Evolutionary conservation across 192 early-diverging fungal species (phyloP).

Genomic region (Coemansia sp.): DNA sequence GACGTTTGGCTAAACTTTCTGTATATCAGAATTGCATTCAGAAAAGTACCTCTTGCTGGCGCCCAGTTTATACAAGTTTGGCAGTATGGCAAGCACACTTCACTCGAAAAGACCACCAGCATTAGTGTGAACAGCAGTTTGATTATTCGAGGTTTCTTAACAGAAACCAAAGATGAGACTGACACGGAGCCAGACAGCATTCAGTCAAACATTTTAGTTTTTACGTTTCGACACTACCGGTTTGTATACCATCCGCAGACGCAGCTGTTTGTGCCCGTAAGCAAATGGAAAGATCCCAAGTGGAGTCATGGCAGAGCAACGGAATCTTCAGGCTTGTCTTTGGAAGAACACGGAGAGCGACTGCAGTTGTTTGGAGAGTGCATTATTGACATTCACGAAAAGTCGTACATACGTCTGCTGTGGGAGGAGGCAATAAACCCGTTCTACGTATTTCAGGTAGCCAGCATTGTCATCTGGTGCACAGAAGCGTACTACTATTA

Average conservation of each 20-base stretch:
- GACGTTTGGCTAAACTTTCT: slow-evolving; percentile 25
- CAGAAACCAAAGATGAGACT: background rate
- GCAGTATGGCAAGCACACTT: slow-evolving; percentile 19
- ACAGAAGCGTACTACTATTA: slow-evolving; percentile 94
- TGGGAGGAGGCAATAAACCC: slow-evolving; percentile 72
- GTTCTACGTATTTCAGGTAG: slow-evolving; percentile 78
- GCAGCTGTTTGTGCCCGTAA: slow-evolving; percentile 12
- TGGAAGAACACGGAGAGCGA: slow-evolving; percentile 52
- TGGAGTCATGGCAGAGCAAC: slow-evolving; percentile 19
- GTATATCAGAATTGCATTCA: slow-evolving; percentile 13
- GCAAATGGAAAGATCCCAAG: slow-evolving; percentile 39
- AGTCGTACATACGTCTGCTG: slow-evolving; percentile 60
- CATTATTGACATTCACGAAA: slow-evolving; percentile 66
- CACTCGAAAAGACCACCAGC: slow-evolving; percentile 11
- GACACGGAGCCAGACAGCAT: background rate
- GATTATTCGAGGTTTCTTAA: slow-evolving; percentile 8
- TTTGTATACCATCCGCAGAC: slow-evolving; percentile 26
- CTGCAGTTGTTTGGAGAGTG: slow-evolving; percentile 65
- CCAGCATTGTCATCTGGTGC: slow-evolving; percentile 77
- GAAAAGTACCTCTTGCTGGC: background rate
- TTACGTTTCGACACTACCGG: slow-evolving; percentile 39
- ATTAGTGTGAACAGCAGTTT: background rate
- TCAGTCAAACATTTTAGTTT: slow-evolving; percentile 8
- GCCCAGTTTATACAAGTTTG: slow-evolving; percentile 19
- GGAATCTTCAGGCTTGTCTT: slow-evolving; percentile 46